These are phyloP conservation scores for Rhododendron kiyosumense DNA, from an alignment of 148 eudicot genomes.

Conservation along the genomic window DNA sequence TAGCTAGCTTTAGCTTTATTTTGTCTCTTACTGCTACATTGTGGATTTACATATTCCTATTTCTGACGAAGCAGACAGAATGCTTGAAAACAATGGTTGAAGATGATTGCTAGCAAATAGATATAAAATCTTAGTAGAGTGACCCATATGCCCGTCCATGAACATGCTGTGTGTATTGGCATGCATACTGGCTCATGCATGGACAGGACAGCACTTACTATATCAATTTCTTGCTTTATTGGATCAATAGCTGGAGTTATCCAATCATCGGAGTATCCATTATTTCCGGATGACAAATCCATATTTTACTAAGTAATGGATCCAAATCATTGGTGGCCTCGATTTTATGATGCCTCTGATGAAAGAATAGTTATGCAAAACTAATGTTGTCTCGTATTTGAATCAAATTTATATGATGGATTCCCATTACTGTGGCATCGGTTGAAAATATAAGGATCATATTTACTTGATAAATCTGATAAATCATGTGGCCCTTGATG, in stretches of 20 bases:
- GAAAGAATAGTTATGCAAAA: not conserved
- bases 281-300: conserved; percentile 21
- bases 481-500: no score
- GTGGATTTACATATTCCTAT: not conserved
- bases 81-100: not conserved
- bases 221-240: conserved; percentile 28
- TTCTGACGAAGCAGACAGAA: not conserved
- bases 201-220: conserved; percentile 37
- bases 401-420: not conserved
- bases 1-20: not conserved
- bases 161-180: not conserved
- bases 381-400: not conserved
- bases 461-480: no score
- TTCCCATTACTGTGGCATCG: not conserved
- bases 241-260: conserved; percentile 23
- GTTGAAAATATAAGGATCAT: no score
- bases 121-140: not conserved
- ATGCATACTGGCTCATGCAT: not conserved
- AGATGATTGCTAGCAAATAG: not conserved
- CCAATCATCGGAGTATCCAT: conserved; percentile 33
- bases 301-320: not conserved
- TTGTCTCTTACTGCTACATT: not conserved
- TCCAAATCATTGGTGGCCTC: not conserved
- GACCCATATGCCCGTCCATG: not conserved
- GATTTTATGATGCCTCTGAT: not conserved